Base-by-base conservation (phyloP, 139 green algal species). In the Pseudopediastrum boryanum region DNA sequence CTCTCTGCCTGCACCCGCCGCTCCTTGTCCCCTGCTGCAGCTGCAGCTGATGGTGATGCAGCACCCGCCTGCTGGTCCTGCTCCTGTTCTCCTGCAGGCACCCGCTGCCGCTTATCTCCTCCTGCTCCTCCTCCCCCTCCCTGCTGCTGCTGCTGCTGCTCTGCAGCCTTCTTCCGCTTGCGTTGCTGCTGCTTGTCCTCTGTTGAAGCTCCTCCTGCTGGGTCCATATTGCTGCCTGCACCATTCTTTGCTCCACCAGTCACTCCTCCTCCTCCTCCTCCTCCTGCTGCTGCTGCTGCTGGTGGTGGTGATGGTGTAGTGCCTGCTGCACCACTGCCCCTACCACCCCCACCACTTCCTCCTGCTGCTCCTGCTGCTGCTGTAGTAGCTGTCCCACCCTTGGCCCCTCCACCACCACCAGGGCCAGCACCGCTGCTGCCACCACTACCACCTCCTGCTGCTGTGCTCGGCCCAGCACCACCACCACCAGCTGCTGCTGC, bases 231-330 rank as follows among this genome's bases (percentile, higher is more conserved):
- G 33, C 35, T 71, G 19, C 23, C 64, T 71, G 64, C 64, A 36
- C 43, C 31, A 48, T 36, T 25, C 12, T 16, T 46, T 7, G 39
- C 41, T 72, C 25, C 64, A 8, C 7, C 56, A 39, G 56, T 10
- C 36, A 31, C 23, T 65, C 29, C 31, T 69, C 13, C 54, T 64
- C n/a, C 21, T 58, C 48, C 48, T 58, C 19, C 48, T 58, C 48
- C 16, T 16, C 19, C 19, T 21, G 21, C 48, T 58, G 19, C 48
- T 58, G 48, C 48, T 12, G 8, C 35, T 64, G 54, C 54, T 64
- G 54, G 21, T 27, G 27, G 19, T 50, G 38, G 41, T 73, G 67
- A 44, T 62, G 67, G 29, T 74, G 66, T 43, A 59, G 52, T 52
- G 21, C n/a, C 58, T 66, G 58, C 62, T 70, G 62, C 62, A 50